Base-by-base conservation (phyloP, 2,329 filamentous ascomycete species). In the Calonectria honghensis region DNA sequence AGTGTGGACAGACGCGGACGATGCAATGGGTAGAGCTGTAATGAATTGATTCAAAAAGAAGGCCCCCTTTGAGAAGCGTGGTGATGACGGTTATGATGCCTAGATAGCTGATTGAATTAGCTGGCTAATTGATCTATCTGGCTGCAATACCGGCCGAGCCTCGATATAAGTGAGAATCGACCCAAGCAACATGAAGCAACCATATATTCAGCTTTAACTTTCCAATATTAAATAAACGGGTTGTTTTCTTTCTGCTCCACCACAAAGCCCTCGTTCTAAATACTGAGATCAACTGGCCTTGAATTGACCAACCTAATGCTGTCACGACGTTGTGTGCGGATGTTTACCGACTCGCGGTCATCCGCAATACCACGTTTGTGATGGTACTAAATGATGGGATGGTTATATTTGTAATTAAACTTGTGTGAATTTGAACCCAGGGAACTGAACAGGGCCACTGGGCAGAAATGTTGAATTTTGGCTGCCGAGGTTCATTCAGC, bases 21-120 rank as follows among this genome's bases (percentile, higher is more conserved):
- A 76, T 78, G 80, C 74, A 79, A 79, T 79, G 79, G 73, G 79
- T 79, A 80, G 78, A 80, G 81, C 79, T 81, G 80, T 82, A 81
- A 80, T 78, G 81, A 81, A 78, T 80, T 80, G 79, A 80, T 80
- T 80, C 76, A 78, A 73, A 75, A 77, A 77, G 73, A 75, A 80
- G 73, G 73, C 75, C 72, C 65, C 76, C 73, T 74, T 70, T 70
- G 76, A 76, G 71, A 70, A 61, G 41, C 73, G 50, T 50, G 61
- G 37, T 72, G 68, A 66, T 73, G 78, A 72, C 68, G 76, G 78
- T 75, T 75, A 61, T 78, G 76, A 79, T 45, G 75, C 37, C 66
- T 77, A 73, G 67, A 31, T 63, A 50, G 68, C 5, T 70, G 69
- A 51, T 72, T 48, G n/a, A 48, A 48, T 48, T 48, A 48, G 41